A percentile compares a stretch with the other conserved stretches of the same genome.
Evolutionary conservation across 2,329 filamentous ascomycete genomes (phyloP).

Genomic region (Colletotrichum brevisporum): DNA sequence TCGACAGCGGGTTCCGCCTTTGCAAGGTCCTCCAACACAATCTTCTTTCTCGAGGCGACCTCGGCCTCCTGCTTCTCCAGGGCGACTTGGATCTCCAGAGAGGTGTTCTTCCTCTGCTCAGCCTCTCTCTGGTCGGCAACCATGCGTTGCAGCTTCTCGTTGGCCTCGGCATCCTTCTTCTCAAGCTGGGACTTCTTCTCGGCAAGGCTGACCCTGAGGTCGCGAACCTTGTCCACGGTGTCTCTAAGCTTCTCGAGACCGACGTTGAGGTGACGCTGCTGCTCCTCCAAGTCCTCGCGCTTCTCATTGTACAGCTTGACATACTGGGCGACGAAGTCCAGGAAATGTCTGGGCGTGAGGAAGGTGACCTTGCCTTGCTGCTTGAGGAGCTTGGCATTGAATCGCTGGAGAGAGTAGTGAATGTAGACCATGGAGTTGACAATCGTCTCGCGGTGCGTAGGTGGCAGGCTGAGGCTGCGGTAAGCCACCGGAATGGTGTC

Average conservation of each 20-base stretch:
- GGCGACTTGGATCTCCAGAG: constrained; percentile 88
- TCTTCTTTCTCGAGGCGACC: constrained; percentile 84
- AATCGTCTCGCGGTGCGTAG: constrained; percentile 90
- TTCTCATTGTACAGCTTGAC: constrained; percentile 98
- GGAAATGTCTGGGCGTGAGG: constrained; percentile 94
- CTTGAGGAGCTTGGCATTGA: constrained; percentile 89
- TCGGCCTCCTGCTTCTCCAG: constrained; percentile 92
- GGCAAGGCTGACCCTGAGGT: constrained; percentile 89
- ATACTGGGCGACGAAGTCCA: constrained; percentile 98
- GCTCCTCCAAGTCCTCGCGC: constrained; percentile 97
- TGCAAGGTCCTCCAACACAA: constrained; percentile 89
- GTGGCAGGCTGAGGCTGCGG: constrained; percentile 84
- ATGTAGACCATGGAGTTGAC: constrained; percentile 99
- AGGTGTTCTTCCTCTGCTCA: constrained; percentile 89
- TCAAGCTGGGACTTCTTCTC: constrained; percentile 96
- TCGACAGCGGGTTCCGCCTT: constrained; percentile 93
- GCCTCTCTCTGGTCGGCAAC: constrained; percentile 95
- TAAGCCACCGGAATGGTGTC: constrained; percentile 96
- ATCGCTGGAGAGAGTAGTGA: constrained; percentile 91
- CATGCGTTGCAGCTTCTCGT: constrained; percentile 98
- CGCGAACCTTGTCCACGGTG: constrained; percentile 96
- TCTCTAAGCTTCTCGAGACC: constrained; percentile 97
- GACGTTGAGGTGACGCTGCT: constrained; percentile 97
- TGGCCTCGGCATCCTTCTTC: constrained; percentile 93
- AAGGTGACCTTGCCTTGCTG: constrained; percentile 95